Conservation (phyloP, 179 eudicot genomes). For the Silene noctiflora region DNA sequence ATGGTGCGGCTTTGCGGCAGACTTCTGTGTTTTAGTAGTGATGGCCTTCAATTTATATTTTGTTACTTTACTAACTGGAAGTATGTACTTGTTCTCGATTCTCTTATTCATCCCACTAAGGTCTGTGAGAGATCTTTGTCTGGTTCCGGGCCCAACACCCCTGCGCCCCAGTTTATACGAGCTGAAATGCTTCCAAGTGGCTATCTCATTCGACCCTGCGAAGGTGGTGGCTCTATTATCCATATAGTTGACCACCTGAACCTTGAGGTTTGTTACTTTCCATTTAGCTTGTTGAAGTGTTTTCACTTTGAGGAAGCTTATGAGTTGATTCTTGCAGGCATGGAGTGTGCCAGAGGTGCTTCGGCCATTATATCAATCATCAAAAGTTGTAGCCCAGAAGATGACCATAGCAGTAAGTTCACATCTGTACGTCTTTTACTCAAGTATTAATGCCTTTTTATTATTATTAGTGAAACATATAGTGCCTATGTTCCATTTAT, state of each 20-base stretch:
- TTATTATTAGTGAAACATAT: no score
- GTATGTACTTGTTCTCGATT: neutral
- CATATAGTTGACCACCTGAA: slow-evolving; percentile 94
- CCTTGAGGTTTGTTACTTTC: slow-evolving; percentile 57
- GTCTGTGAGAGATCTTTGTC: slow-evolving; percentile 96
- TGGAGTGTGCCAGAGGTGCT: slow-evolving; percentile 96
- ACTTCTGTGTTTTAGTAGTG: no score
- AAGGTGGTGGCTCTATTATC: slow-evolving; percentile 93
- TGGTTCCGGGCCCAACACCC: neutral
- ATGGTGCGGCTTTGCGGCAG: no score
- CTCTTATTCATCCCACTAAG: slow-evolving; percentile 33
- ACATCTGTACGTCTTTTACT: no score
- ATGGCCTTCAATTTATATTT: no score
- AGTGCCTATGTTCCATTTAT: no score
- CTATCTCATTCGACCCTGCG: slow-evolving; percentile 89
- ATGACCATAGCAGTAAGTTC: slow-evolving; percentile 85
- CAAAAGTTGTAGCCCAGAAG: slow-evolving; percentile 90
- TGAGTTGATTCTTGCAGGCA: slow-evolving; percentile 45
- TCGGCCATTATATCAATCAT: slow-evolving; percentile 86
- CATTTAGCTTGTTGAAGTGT: neutral
- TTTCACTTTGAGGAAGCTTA: slow-evolving; percentile 2
- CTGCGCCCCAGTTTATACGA: slow-evolving; percentile 42
- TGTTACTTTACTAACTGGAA: neutral
- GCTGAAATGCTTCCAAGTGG: slow-evolving; percentile 98
- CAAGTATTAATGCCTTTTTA: neutral